These are phyloP conservation scores for Drosera capensis DNA, from an alignment of 148 eudicot genomes.

Conservation along the genomic window DNA sequence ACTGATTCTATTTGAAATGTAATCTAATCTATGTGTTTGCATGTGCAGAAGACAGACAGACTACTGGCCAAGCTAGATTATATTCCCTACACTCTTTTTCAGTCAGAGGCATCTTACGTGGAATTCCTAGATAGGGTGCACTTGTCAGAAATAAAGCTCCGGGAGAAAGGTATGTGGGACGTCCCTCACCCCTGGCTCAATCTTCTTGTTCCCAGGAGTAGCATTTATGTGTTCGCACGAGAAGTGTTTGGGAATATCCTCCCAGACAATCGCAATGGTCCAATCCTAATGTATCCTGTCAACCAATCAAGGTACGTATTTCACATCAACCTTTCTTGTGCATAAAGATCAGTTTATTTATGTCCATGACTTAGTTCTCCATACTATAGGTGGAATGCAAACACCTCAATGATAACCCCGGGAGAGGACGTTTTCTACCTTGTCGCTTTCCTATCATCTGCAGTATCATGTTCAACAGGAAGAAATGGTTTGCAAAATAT, in stretches of 20 bases:
- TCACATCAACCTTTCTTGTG: not conserved
- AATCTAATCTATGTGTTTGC: constrained; percentile 8
- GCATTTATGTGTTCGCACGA: constrained; percentile 37
- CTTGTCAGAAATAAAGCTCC: constrained; percentile 48
- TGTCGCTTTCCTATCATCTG: constrained; percentile 49
- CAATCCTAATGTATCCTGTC: constrained; percentile 75
- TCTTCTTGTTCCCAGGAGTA: constrained; percentile 66
- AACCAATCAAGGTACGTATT: constrained; percentile 56
- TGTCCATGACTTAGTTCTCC: not conserved
- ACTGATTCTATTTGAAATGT: not conserved
- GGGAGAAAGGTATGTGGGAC: constrained; percentile 68
- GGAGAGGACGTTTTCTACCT: constrained; percentile 60
- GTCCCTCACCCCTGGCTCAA: constrained; percentile 92
- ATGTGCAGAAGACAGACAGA: constrained; percentile 40
- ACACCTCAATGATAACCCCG: constrained; percentile 65
- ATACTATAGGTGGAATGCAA: constrained; percentile 45
- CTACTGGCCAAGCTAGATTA: constrained; percentile 35
- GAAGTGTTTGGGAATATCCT: constrained; percentile 64
- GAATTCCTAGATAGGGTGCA: constrained; percentile 83
- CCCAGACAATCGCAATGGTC: constrained; percentile 63
- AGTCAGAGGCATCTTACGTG: constrained; percentile 51
- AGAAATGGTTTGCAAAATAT: constrained; percentile 23
- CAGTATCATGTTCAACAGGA: constrained; percentile 15
- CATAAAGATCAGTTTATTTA: not conserved
- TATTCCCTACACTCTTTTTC: constrained; percentile 38